A percentile compares a stretch with the other conserved stretches of the same genome.
These are phyloP conservation scores for Excoecaria agallocha DNA, from an alignment of 345 rosid species.

Conservation along the genomic window DNA sequence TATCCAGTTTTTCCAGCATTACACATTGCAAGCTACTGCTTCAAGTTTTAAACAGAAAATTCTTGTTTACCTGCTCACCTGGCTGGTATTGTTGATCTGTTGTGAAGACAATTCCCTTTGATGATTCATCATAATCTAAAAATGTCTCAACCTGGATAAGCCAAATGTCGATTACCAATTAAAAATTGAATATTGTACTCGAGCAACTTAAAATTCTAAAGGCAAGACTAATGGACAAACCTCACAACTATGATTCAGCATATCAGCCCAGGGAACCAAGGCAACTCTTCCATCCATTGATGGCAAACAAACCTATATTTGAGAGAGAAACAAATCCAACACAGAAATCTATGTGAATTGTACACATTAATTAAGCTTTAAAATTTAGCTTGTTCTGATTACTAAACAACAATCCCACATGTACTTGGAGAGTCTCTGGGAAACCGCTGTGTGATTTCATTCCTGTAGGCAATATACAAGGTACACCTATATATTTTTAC, in stretches of 20 bases:
- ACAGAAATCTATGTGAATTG: neutral
- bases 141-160: slow-evolving; percentile 74
- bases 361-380: neutral
- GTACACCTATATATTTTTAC: neutral
- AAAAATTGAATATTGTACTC: neutral
- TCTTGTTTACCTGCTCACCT: slow-evolving; percentile 88
- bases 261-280: slow-evolving; percentile 98
- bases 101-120: slow-evolving; percentile 78
- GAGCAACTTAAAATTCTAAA: neutral
- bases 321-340: slow-evolving; percentile 6
- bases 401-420: neutral
- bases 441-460: slow-evolving; percentile 1
- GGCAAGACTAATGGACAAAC: slow-evolving; percentile 34
- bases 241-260: slow-evolving; percentile 96
- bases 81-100: slow-evolving; percentile 83
- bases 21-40: neutral
- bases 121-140: slow-evolving; percentile 86
- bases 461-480: neutral
- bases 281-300: slow-evolving; percentile 92
- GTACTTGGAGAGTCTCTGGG: neutral
- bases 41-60: neutral
- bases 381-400: neutral
- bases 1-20: neutral
- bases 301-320: slow-evolving; percentile 75
- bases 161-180: slow-evolving; percentile 19